Conservation (phyloP, 2,329 filamentous ascomycete genomes). For the Orbilia blumenaviensis region DNA sequence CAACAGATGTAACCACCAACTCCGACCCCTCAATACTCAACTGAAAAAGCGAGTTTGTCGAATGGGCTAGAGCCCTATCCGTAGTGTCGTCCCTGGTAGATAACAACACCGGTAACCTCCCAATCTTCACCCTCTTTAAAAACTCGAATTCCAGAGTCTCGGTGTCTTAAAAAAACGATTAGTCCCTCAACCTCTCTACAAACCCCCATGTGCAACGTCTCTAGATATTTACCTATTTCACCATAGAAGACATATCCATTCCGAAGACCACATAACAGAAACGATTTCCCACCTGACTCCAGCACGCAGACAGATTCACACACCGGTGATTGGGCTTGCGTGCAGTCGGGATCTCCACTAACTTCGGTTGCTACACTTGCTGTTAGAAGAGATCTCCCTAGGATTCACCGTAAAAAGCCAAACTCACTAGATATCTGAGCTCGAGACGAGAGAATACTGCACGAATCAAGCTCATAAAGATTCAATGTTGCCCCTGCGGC, state of each 20-base stretch:
- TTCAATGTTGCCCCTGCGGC: slow-evolving; percentile 9
- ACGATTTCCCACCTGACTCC: slow-evolving; percentile 43
- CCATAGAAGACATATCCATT: slow-evolving; percentile 62
- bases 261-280: slow-evolving; percentile 63
- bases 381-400: slow-evolving; percentile 14
- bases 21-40: slow-evolving; percentile 17
- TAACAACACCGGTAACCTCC: slow-evolving; percentile 31
- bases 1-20: slow-evolving; percentile 19
- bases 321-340: slow-evolving; percentile 44
- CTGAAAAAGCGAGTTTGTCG: slow-evolving; percentile 35
- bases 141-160: slow-evolving; percentile 10
- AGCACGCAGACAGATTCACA: slow-evolving; percentile 56
- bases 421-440: slow-evolving; percentile 52
- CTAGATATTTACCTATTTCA: slow-evolving; percentile 26
- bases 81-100: slow-evolving; percentile 20
- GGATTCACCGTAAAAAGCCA: neutral
- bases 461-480: slow-evolving; percentile 12
- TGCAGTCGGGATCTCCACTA: slow-evolving; percentile 6
- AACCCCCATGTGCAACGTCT: neutral
- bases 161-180: neutral
- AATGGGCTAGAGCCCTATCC: slow-evolving; percentile 37
- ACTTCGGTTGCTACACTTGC: slow-evolving; percentile 38
- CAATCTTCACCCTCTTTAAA: slow-evolving; percentile 19
- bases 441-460: neutral
- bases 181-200: neutral